phyloP scores from a whole-genome alignment of 176 grass and related monocot genomes.

The Musa beccarii region DNA sequence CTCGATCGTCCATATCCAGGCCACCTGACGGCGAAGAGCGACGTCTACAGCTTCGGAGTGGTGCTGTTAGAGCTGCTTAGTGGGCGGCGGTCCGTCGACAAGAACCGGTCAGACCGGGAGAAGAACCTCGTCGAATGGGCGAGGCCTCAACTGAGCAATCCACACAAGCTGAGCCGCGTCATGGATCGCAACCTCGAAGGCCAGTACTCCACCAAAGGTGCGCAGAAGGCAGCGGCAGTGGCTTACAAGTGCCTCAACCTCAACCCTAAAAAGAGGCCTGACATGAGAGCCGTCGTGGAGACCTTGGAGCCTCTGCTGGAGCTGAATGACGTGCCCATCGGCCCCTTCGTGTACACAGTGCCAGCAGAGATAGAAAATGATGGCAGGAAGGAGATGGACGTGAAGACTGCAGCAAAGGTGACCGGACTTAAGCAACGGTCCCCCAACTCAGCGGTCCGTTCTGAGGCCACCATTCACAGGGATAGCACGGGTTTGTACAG shows the following conservation, averaged over 20 bases:
- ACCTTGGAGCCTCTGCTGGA: constrained; percentile 52
- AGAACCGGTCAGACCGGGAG: constrained; percentile 31
- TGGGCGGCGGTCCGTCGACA: constrained; percentile 44
- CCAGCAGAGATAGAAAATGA: constrained; percentile 39
- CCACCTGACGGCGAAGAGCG: constrained; percentile 41
- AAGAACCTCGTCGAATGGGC: constrained; percentile 76
- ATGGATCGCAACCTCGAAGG: constrained; percentile 62
- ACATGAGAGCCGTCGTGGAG: constrained; percentile 58
- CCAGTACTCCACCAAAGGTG: constrained; percentile 58
- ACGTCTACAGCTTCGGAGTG: no score
- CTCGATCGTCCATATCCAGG: constrained; percentile 18
- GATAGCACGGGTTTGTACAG: no score
- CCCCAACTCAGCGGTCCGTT: no score
- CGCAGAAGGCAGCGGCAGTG: constrained; percentile 54
- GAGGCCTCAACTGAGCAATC: constrained; percentile 39
- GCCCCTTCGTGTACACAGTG: constrained; percentile 61
- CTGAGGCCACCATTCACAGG: no score
- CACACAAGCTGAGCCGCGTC: constrained; percentile 40
- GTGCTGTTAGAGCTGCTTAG: constrained; percentile 19
- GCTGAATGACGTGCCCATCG: constrained; percentile 45
- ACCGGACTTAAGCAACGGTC: no score
- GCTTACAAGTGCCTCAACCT: constrained; percentile 81
- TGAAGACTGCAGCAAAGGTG: constrained; percentile 11
- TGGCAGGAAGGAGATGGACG: constrained; percentile 23
- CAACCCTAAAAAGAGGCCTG: constrained; percentile 64